These are phyloP conservation scores for Talaromyces islandicus DNA, from an alignment of 2,329 filamentous ascomycete species.

Conservation along the genomic window DNA sequence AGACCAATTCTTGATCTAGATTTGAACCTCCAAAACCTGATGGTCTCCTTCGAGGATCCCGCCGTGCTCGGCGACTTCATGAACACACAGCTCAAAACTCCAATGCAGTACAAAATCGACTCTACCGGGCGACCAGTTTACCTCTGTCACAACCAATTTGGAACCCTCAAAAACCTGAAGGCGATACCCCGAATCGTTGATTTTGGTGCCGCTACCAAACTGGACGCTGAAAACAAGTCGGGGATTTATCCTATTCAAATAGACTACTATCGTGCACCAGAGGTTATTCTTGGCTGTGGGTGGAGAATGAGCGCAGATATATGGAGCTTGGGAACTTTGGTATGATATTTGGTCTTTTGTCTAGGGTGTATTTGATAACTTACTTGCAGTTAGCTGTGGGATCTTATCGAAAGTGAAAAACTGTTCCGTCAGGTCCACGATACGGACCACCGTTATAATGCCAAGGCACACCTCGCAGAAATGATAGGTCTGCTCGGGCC, in stretches of 20 bases:
- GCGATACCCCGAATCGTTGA: conserved; percentile 29
- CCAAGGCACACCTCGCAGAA: conserved; percentile 32
- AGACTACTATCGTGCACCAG: conserved; percentile 30
- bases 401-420: background rate
- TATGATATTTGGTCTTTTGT: conserved; percentile 16
- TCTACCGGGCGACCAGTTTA: conserved; percentile 27
- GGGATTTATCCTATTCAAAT: conserved; percentile 38
- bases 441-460: background rate
- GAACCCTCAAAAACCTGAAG: conserved; percentile 15
- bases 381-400: background rate
- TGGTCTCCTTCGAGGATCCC: conserved; percentile 35
- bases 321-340: conserved; percentile 42
- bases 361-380: background rate
- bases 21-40: conserved; percentile 45
- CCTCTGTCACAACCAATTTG: conserved; percentile 28
- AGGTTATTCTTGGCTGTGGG: conserved; percentile 35
- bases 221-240: conserved; percentile 38
- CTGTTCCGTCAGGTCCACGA: background rate
- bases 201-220: conserved; percentile 30
- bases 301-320: conserved; percentile 41
- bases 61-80: conserved; percentile 3
- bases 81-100: conserved; percentile 20
- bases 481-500: conserved; percentile 35
- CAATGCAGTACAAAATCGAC: conserved; percentile 29
- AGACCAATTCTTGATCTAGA: conserved; percentile 20